Evolutionary conservation across 2,329 filamentous ascomycete genomes (phyloP), one percentile per base, ranked within the genome.

Genomic region (Claviceps sp.): DNA sequence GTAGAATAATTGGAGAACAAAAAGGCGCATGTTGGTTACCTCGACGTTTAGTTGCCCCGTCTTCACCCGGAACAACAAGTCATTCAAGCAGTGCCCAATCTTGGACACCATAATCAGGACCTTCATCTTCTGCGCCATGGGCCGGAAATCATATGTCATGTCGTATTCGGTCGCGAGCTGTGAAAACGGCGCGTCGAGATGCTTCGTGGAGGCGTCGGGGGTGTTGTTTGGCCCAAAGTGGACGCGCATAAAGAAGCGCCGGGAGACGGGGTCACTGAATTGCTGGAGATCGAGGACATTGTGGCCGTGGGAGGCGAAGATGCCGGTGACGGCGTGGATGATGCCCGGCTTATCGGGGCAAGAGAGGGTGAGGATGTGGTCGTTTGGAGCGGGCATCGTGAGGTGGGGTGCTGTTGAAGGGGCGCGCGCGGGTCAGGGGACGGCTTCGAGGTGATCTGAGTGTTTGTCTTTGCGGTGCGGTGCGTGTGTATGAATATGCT

Each of bases 21-120:
- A 40, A n/a, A 40, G 38, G n/a, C 14, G n/a, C 14, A 18, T 16
- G 8, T 20, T 2, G 18, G 14, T 18, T 38, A 64, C 64, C 24
- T 89, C 85, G 59, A 91, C 83, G 61, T 76, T 77, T 51, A 93
- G 74, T 69, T 90, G 85, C 46, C 80, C 80, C 18, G 82, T 83
- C 66, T 83, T 84, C 62, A 84, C 78, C 52, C 87, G 82, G 79
- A 88, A 93, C 40, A 93, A 77, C 48, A 93, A 72, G 68, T 91
- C 86, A 68, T 90, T 90, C 51, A 91, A 74, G 67, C 86, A 91
- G 73, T 91, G 86, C 8, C 86, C 87, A 61, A 88, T 90, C 72
- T 90, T 90, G 62, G 86, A 90, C 34, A 91, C 87, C 86, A 93
- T 91, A 73, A 93, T 88, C 60, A 93, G 73, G 48, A 90, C 83